These are phyloP conservation scores for Apiotrichum veenhuisii DNA, from an alignment of 1,284 basidiomycete genomes.

Conservation along the genomic window DNA sequence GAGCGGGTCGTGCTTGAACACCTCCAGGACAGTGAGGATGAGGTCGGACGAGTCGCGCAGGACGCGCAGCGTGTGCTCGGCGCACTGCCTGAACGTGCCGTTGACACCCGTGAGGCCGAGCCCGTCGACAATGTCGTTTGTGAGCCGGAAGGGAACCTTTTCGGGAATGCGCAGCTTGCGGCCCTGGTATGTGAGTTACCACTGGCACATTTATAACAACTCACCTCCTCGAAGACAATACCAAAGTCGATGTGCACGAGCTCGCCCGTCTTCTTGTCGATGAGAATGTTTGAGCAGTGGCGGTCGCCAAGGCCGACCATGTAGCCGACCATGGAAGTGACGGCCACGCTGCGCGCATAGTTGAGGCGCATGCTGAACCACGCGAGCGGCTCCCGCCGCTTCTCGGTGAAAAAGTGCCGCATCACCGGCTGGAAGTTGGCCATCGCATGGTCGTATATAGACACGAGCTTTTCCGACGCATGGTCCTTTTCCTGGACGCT, in stretches of 20 bases:
- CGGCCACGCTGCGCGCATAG: constrained; percentile 87
- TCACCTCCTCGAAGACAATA: constrained; percentile 90
- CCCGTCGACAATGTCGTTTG: constrained; percentile 88
- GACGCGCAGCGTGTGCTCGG: constrained; percentile 89
- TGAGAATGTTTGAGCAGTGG: constrained; percentile 86
- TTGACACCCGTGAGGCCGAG: constrained; percentile 86
- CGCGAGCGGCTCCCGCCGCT: constrained; percentile 75
- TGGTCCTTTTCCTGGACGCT: constrained; percentile 40
- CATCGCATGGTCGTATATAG: constrained; percentile 58
- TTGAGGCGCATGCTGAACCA: constrained; percentile 93
- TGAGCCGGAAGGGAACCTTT: constrained; percentile 89
- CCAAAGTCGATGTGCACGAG: constrained; percentile 93
- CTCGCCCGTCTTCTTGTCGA: constrained; percentile 80
- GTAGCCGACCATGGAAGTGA: constrained; percentile 90
- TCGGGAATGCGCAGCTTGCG: constrained; percentile 78
- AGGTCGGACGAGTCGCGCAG: constrained; percentile 78
- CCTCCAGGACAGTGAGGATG: constrained; percentile 91
- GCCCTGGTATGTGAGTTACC: constrained; percentile 57
- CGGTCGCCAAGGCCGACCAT: constrained; percentile 90
- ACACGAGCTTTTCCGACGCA: constrained; percentile 45
- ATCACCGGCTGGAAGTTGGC: constrained; percentile 75
- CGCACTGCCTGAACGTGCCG: constrained; percentile 91
- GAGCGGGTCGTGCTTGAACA: constrained; percentile 94
- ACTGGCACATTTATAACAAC: constrained; percentile 20
- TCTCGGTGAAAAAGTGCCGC: constrained; percentile 90